These are phyloP conservation scores for Colletotrichum sp. DNA, from an alignment of 2,329 filamentous ascomycete genomes.

Conservation along the genomic window DNA sequence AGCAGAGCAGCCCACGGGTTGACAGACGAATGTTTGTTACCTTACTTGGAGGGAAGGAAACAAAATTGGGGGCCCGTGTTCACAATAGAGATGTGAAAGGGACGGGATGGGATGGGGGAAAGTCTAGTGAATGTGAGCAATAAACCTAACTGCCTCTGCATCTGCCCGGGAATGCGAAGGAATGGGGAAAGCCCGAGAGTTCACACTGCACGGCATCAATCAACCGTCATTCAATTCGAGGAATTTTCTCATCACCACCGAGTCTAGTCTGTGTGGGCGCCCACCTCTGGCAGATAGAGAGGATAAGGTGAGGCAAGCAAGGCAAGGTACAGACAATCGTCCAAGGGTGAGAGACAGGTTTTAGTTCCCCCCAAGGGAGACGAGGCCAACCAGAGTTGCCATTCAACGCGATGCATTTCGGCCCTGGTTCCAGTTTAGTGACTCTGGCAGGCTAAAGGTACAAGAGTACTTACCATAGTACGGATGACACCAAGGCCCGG, in stretches of 20 bases:
- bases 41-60: not conserved
- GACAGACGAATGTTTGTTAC: not conserved
- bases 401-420: not conserved
- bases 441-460: not conserved
- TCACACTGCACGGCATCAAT: not conserved
- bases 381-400: conserved; percentile 23
- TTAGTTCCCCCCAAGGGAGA: conserved; percentile 32
- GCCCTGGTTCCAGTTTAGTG: conserved; percentile 15
- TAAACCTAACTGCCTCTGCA: not conserved
- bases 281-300: not conserved
- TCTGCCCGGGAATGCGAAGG: not conserved
- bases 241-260: not conserved
- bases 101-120: not conserved
- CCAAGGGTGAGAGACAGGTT: conserved; percentile 28
- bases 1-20: not conserved
- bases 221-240: not conserved
- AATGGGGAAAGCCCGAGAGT: not conserved
- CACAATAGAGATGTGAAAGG: not conserved
- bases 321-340: not conserved
- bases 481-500: not conserved
- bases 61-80: not conserved
- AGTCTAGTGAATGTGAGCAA: not conserved
- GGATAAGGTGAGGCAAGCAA: not conserved
- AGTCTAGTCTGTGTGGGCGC: not conserved
- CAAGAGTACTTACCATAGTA: not conserved